A percentile compares a stretch with the other conserved stretches of the same genome.
These are phyloP conservation scores for Penicillium coffeae DNA, from an alignment of 495 filamentous ascomycete species.

Conservation along the genomic window DNA sequence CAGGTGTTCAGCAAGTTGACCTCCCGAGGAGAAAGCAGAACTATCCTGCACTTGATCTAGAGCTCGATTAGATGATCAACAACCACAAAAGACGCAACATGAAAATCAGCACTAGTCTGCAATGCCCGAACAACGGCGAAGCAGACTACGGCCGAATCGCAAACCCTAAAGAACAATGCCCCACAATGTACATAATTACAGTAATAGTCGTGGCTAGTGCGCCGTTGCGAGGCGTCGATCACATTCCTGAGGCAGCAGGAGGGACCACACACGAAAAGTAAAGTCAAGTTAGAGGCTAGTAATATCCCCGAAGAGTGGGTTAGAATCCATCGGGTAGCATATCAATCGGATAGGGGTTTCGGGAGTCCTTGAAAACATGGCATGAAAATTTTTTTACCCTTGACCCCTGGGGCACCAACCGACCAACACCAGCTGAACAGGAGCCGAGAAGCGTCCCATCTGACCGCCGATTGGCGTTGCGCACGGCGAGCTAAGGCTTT, in stretches of 20 bases:
- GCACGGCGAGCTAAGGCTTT: constrained; percentile 16
- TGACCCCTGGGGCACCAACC: constrained; percentile 3
- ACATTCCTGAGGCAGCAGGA: constrained; percentile 5
- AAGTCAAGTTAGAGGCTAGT: constrained; percentile 13
- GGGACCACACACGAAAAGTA: background rate
- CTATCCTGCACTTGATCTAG: too few relatives aligned
- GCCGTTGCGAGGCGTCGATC: constrained; percentile 2
- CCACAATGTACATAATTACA: background rate
- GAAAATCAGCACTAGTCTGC: background rate
- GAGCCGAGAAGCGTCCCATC: constrained; percentile 15
- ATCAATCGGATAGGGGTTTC: too few relatives aligned
- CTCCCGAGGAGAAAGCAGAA: too few relatives aligned
- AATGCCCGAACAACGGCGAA: background rate
- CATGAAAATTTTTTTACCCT: constrained; percentile 5
- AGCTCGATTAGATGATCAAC: too few relatives aligned
- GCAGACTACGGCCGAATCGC: background rate
- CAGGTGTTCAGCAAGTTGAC: too few relatives aligned
- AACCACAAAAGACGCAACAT: too few relatives aligned
- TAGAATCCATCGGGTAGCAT: too few relatives aligned
- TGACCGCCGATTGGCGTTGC: constrained; percentile 18
- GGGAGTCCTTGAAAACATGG: background rate
- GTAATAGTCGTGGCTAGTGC: background rate
- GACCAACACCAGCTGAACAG: constrained; percentile 24
- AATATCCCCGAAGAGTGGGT: too few relatives aligned
- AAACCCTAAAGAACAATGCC: background rate